Base-by-base conservation (phyloP, 345 rosid genomes). In the Mallotus nudiflorus region DNA sequence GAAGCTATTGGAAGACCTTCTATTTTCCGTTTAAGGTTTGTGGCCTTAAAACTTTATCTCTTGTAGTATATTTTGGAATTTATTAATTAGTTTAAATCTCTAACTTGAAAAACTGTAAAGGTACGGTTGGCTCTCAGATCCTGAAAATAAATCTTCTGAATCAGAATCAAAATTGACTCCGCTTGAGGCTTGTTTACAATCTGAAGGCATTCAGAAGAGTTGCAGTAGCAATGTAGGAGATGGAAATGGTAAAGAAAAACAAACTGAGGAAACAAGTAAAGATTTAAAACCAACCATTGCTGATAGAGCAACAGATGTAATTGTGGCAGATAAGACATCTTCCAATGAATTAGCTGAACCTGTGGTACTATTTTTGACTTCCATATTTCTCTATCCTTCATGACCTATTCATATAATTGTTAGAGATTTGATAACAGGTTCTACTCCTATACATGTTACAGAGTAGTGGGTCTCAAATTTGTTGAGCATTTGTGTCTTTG, bases 21-120 rank as follows among this genome's bases (percentile, higher is more conserved):
- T 59, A 72, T 79, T 31, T 95, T 92, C 78, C 96, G 97, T 64
- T 73, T 95, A 80, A 89, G 99, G 99, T 92, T 28, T 33, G 70
- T 53, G 39, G 9, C 14, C 70, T 40, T 8, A 39, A 25, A 46
- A 61, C 65, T 63, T 44, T 65, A 46, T 69, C 52, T 62, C n/a
- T n/a, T n/a, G n/a, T n/a, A n/a, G n/a, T 65, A 37, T 55, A 70
- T 55, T 31, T 60, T 49, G 59, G 16, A 45, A 52, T 15, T n/a
- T 35, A 29, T 42, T 59, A 18, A 55, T 65, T 50, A 40, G 37
- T 64, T 25, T 28, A 29, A 40, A 46, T 24, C 68, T 49, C 35
- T 79, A 60, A 81, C 73, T 57, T 10, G 25, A 57, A 67, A 74
- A 56, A n/a, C 68, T 53, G 60, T 24, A 37, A 73, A 95, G 99